Percentiles rank a stretch among this genome's conserved stretches.
These are phyloP conservation scores for Scytalidium sp. DNA, from an alignment of 2,329 filamentous ascomycete species.

Conservation along the genomic window DNA sequence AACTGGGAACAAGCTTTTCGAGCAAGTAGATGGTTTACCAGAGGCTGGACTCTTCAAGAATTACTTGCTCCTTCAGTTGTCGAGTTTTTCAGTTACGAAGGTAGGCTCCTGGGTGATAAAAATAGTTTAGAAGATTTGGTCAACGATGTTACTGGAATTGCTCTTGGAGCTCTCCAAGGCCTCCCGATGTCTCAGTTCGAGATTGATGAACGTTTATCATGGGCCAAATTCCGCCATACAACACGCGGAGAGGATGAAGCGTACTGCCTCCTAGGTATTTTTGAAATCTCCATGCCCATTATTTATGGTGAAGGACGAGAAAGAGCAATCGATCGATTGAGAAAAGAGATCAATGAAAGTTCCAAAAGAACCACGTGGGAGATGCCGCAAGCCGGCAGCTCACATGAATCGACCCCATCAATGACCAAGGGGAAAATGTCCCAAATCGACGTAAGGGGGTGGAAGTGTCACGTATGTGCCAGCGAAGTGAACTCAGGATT, in stretches of 20 bases:
- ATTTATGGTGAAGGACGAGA: too few relatives aligned
- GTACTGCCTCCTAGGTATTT: constrained; percentile 40
- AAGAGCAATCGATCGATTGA: too few relatives aligned
- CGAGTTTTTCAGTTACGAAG: not conserved
- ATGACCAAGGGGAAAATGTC: too few relatives aligned
- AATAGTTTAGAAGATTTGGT: not conserved
- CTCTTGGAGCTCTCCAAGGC: constrained; percentile 1
- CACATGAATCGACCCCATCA: too few relatives aligned
- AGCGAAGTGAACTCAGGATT: too few relatives aligned
- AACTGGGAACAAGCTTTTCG: constrained; percentile 2
- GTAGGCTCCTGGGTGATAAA: not conserved
- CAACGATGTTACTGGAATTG: constrained; percentile 2
- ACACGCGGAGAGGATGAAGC: constrained; percentile 35
- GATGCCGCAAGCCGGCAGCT: too few relatives aligned
- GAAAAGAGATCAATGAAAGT: too few relatives aligned
- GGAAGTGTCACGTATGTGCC: too few relatives aligned
- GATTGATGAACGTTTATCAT: constrained; percentile 26
- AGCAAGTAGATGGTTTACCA: too few relatives aligned
- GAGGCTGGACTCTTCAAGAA: too few relatives aligned
- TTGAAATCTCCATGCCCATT: constrained; percentile 39
- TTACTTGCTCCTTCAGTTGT: constrained; percentile 1
- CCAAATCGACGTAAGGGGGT: too few relatives aligned
- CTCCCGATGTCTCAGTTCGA: not conserved
- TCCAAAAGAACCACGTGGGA: too few relatives aligned
- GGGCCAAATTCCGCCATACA: constrained; percentile 33